Base-by-base conservation (phyloP, 495 filamentous ascomycete genomes). In the Neurospora intermedia region DNA sequence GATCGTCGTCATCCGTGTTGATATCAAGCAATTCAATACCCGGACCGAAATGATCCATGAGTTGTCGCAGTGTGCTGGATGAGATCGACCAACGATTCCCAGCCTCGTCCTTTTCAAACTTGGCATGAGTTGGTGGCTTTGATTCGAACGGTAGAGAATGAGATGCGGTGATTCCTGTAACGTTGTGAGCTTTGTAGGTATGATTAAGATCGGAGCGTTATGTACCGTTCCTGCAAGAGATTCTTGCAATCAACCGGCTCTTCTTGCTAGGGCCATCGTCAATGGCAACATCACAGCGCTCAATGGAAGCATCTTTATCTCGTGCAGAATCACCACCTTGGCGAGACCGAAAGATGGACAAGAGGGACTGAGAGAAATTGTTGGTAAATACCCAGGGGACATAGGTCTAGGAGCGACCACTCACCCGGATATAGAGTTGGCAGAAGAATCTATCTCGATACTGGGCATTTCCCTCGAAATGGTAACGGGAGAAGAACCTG, bases 1-100 rank as follows among this genome's bases (percentile, higher is more conserved):
- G 72, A n/a, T 78, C 77, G 0, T 86, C 84, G 20, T 83, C 81
- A 43, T 96, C 91, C 9, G 89, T 89, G 78, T 91, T 92, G 71
- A 98, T 91, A 75, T 97, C 94, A 9, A 99, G 86, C 74, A 96
- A 92, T 79, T 99, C 96, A 18, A 96, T 95, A 38, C 91, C 94
- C 3, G 90, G 88, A 6, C 92, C 93, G 80, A 98, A 99, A 80
- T 98, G 93, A 54, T 97, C 94, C 75, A 93, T 91, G 70, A 97
- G 90, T 76, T 96, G 93, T 77, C 89, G 90, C 39, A 98, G 81
- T 5, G 92, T 89, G 42, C 86, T 87, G 6, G 94, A 89, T 66
- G 90, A 87, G 35, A 96, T 92, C 35, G 83, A 86, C 94, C 96
- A 99, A 48, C 86, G 85, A 75, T 96, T 97, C 1, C 81, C 85